Percentiles rank a stretch among this genome's conserved stretches.
Evolutionary conservation across 805 yeast genomes (phyloP).

Genomic region (Starmerella kuoi): DNA sequence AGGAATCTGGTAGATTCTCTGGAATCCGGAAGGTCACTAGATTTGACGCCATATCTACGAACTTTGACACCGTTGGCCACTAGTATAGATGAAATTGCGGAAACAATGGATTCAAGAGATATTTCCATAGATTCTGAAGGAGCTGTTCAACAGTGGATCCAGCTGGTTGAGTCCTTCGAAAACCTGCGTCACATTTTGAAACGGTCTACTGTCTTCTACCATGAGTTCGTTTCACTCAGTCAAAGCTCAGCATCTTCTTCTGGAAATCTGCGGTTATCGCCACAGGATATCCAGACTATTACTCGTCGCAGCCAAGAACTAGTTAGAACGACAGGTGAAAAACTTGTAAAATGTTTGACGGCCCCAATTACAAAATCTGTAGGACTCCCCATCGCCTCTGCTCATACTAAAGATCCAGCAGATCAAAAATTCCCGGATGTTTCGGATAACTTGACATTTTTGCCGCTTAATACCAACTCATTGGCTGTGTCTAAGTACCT

Average conservation of each 20-base stretch:
- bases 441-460: constrained; percentile 36
- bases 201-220: constrained; percentile 20
- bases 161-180: constrained; percentile 9
- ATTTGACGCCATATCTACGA: constrained; percentile 12
- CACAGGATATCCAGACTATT: constrained; percentile 4
- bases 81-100: background rate
- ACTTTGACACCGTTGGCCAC: background rate
- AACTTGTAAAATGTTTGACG: constrained; percentile 12
- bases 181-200: constrained; percentile 13
- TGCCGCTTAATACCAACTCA: constrained; percentile 56
- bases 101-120: background rate
- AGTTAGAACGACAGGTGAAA: constrained; percentile 2
- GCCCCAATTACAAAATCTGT: constrained; percentile 7
- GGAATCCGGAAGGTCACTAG: constrained; percentile 8
- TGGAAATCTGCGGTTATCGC: constrained; percentile 4
- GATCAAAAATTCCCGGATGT: background rate
- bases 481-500: constrained; percentile 45
- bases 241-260: constrained; percentile 7
- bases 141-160: constrained; percentile 18
- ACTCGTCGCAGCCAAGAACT: constrained; percentile 10
- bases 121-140: constrained; percentile 12
- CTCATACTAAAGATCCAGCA: constrained; percentile 6
- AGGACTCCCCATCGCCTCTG: constrained; percentile 15
- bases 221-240: constrained; percentile 19
- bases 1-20: constrained; percentile 10